Evolutionary conservation across 2,329 filamentous ascomycete genomes (phyloP).

Genomic region (Beauveria sp.): DNA sequence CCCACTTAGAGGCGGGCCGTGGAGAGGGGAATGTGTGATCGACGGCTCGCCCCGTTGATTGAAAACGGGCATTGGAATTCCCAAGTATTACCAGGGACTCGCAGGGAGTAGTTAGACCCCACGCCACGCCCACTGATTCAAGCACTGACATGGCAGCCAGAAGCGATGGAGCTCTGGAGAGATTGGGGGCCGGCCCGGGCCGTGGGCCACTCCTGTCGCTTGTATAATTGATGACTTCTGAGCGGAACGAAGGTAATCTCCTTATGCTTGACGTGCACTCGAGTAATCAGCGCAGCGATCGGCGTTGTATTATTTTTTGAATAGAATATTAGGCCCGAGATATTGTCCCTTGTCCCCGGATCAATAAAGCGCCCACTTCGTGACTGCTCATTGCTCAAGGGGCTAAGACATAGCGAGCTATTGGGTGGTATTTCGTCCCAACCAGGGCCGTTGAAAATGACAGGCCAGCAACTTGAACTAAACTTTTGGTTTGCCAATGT

Average conservation of each 20-base stretch:
- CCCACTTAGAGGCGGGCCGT: not conserved
- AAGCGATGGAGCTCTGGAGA: not conserved
- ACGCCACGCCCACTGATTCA: not conserved
- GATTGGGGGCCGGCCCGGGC: not conserved
- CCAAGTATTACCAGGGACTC: no score
- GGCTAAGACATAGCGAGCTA: conserved; percentile 1
- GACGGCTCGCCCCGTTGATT: not conserved
- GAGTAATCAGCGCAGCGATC: not conserved
- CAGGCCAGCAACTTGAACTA: not conserved
- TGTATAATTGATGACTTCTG: not conserved
- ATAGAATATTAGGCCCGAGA: not conserved
- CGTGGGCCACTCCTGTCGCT: not conserved
- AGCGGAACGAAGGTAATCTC: not conserved
- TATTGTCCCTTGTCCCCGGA: not conserved
- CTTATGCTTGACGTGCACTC: not conserved
- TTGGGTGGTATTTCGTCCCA: no score
- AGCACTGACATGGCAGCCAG: not conserved
- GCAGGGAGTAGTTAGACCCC: not conserved
- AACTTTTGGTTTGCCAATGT: not conserved
- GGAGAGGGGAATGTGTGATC: not conserved
- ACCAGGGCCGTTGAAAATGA: conserved; percentile 4
- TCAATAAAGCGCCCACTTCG: not conserved
- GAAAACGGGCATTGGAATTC: not conserved
- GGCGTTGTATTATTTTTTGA: not conserved
- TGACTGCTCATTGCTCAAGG: no score